Evolutionary conservation across 2,329 filamentous ascomycete genomes (phyloP), one percentile per base, ranked within the genome.

Genomic region (Trichoderma harzianum): DNA sequence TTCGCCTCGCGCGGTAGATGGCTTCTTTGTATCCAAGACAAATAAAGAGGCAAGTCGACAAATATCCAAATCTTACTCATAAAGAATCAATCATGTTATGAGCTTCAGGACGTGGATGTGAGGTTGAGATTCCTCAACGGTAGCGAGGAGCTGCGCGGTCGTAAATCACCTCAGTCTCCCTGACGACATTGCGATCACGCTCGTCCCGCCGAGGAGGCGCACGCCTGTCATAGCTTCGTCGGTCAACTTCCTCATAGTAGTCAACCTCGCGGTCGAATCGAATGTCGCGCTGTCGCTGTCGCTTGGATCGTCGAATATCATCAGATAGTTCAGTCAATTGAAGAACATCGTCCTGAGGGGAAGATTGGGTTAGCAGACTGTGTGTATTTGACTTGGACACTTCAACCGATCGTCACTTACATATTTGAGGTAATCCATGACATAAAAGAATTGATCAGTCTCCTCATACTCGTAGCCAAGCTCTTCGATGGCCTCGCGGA

Each of bases 381-480:
- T 7, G 8, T n/a, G 21, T 43, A 71, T 3, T 18, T 5, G 21
- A 39, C 32, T 24, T 8, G 16, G 65, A 8, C 55, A 58, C 7
- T 10, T n/a, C 10, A 65, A 61, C 5, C 0, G 21, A 14, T 16
- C 62, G 66, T 21, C 10, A 89, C 94, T 88, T 86, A 97, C 95
- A 79, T 96, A 94, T 83, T 87, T 77, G 68, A 99, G 86, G 80
- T 97, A 98, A 74, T 95, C 90, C 85, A 97, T 95, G 60, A 98
- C 90, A 81, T 98, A 98, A 82, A 93, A 98, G 82, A 94, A 97
- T 74, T 88, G 89, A 69, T 94, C 92, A 0, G 93, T 96, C 85
- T 98, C 95, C 79, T 98, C 94, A 78, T 91, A 98, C 73, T 93
- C 90, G 81, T 97, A 98, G 3, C 93, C 93, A 78, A 91, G 84